phyloP scores from a whole-genome alignment of 768 basidiomycete genomes.

The Trichaptum fuscoviolaceum region DNA sequence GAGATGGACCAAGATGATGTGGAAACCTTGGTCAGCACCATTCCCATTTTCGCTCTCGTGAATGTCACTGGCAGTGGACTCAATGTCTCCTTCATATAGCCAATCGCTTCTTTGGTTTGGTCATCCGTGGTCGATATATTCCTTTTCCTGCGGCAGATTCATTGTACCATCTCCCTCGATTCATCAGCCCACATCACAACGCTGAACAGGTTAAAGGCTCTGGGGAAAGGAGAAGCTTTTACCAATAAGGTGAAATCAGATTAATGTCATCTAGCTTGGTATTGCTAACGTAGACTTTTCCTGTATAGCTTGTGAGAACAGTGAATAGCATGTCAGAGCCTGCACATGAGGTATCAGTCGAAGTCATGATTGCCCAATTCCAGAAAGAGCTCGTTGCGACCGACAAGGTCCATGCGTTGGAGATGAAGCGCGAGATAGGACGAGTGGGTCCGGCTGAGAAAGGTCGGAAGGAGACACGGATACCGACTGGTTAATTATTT shows the following conservation, averaged over 20 bases:
- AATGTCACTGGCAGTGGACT: background rate
- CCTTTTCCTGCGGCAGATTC: slow-evolving; percentile 53
- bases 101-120: slow-evolving; percentile 47
- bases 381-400: slow-evolving; percentile 60
- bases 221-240: slow-evolving; percentile 42
- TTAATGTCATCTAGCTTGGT: background rate
- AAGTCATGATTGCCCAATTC: slow-evolving; percentile 50
- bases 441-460: slow-evolving; percentile 12
- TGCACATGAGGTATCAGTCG: slow-evolving; percentile 38
- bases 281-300: background rate
- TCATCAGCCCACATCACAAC: slow-evolving; percentile 43
- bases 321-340: slow-evolving; percentile 47
- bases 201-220: slow-evolving; percentile 44
- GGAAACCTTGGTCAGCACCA: slow-evolving; percentile 20
- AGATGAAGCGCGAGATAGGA: slow-evolving; percentile 25
- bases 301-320: slow-evolving; percentile 49
- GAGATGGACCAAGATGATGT: slow-evolving; percentile 43
- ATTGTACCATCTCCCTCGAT: slow-evolving; percentile 48
- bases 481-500: background rate
- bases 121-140: slow-evolving; percentile 64
- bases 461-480: slow-evolving; percentile 9
- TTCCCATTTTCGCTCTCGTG: background rate
- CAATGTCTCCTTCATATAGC: slow-evolving; percentile 31
- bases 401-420: slow-evolving; percentile 59
- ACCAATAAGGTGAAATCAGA: slow-evolving; percentile 40